A percentile compares a stretch with the other conserved stretches of the same genome.
Evolutionary conservation across 2,329 filamentous ascomycete species (phyloP).

Genomic region (Neonectria hederae): DNA sequence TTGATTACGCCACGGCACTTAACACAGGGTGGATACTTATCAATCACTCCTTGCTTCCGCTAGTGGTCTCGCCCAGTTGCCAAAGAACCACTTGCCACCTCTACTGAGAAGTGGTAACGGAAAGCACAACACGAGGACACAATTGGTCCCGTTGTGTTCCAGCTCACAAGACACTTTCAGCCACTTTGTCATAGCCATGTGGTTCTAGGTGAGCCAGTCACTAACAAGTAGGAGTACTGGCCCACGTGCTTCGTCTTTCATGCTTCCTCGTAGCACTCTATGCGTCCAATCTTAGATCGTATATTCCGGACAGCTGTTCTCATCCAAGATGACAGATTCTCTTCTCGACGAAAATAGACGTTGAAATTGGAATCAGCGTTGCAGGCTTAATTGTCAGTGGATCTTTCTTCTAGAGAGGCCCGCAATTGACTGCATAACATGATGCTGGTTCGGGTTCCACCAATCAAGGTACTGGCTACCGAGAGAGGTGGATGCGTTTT

Average conservation of each 20-base stretch:
- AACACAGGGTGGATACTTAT: neutral
- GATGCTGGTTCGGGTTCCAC: neutral
- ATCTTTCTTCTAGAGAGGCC: neutral
- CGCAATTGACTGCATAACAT: neutral
- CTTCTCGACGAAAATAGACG: neutral
- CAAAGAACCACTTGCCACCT: neutral
- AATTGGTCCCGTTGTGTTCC: neutral
- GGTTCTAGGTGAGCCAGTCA: neutral
- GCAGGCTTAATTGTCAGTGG: neutral
- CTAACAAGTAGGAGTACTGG: neutral
- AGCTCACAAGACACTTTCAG: neutral
- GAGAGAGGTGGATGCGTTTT: neutral
- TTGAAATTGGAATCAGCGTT: neutral
- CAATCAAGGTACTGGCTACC: neutral
- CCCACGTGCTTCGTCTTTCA: neutral
- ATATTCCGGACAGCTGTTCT: neutral
- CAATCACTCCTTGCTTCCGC: neutral
- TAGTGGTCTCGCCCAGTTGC: neutral
- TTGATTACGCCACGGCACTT: neutral
- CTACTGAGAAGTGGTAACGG: neutral
- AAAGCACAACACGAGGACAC: neutral
- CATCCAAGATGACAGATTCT: neutral
- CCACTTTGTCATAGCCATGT: neutral
- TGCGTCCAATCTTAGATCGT: neutral
- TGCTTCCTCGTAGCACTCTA: neutral